Percentiles rank a stretch among this genome's conserved stretches.
Evolutionary conservation across 805 yeast species (phyloP).

Genomic region (Barnettozyma pratensis): DNA sequence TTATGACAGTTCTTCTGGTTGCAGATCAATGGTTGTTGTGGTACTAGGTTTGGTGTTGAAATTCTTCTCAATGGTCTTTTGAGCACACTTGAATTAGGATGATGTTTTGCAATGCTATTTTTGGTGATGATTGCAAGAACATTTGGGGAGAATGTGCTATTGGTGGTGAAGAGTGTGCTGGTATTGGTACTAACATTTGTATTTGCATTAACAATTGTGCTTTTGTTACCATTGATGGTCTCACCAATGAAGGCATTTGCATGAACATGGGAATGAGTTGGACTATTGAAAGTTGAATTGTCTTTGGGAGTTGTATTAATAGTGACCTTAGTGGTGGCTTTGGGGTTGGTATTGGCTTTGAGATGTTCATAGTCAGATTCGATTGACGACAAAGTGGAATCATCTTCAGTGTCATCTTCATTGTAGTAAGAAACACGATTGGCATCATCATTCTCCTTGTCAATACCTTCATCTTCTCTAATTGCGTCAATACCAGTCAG

Average conservation of each 20-base stretch:
- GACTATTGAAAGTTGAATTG: too few relatives aligned
- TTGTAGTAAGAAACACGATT: conserved; percentile 1
- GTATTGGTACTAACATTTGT: too few relatives aligned
- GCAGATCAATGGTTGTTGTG: not conserved
- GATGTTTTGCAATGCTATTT: not conserved
- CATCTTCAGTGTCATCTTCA: conserved; percentile 1
- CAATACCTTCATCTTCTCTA: conserved; percentile 5
- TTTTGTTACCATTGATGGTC: too few relatives aligned
- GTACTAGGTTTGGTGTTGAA: not conserved
- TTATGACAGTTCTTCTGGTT: conserved; percentile 5
- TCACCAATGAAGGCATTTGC: too few relatives aligned
- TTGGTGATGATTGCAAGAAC: too few relatives aligned
- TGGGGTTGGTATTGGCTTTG: too few relatives aligned
- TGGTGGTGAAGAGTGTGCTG: too few relatives aligned
- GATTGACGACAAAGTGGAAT: not conserved
- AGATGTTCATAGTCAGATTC: not conserved
- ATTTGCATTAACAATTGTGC: too few relatives aligned
- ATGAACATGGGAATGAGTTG: too few relatives aligned
- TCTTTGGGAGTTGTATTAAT: too few relatives aligned
- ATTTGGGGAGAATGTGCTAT: too few relatives aligned
- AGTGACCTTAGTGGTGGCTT: too few relatives aligned
- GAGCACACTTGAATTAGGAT: not conserved
- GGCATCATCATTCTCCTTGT: conserved; percentile 2
- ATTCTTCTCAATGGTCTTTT: conserved; percentile 2
- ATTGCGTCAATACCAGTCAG: conserved; percentile 2